Base-by-base conservation (phyloP, 2,329 filamentous ascomycete genomes). In the Cladosporium sp. region DNA sequence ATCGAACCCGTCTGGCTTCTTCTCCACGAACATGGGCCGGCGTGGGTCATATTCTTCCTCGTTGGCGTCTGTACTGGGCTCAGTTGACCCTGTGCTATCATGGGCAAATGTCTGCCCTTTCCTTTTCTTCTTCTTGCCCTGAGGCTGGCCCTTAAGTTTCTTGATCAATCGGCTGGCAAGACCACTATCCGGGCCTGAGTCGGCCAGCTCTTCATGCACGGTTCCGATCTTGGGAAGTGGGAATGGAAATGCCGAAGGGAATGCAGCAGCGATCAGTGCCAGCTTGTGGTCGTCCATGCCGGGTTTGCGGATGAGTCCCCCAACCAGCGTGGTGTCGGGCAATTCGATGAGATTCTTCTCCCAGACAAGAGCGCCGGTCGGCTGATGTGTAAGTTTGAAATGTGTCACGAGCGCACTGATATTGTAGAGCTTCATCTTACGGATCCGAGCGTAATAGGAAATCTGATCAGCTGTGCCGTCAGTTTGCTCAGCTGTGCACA, bases 281-380 rank as follows among this genome's bases (percentile, higher is more conserved):
- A 72, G 64, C 66, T 83, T 85, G 45, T 77, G 71, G 39, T 81
- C 78, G 64, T 84, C 78, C 77, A 85, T 84, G 12, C 82, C 82
- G 8, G 75, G 77, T 34, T 78, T 75, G 57, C 77, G 74, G 17
- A 79, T 72, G 22, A 85, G 70, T 22, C 76, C 75, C 20, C 70
- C 72, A 40, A 85, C 76, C 55, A 77, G 70, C 19, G 75, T 71
- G 28, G 75, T 71, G 61, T 81, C 78, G 1, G 84, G 84, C 42
- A 86, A 72, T 61, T 82, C 78, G 53, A 87, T 78, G 82, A 87
- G 85, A 58, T 85, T 78, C 57, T 75, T 76, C 59, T 79, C 80
- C 84, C 84, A 87, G 64, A 86, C 79, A 28, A 74, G 60, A 15
- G 65, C 65, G 10, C 68, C 64, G 12, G 68, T 50, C 59, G 69